Evolutionary conservation across 2,329 filamentous ascomycete genomes (phyloP), one percentile per base, ranked within the genome.

Genomic region (Orbilia ellipsospora): DNA sequence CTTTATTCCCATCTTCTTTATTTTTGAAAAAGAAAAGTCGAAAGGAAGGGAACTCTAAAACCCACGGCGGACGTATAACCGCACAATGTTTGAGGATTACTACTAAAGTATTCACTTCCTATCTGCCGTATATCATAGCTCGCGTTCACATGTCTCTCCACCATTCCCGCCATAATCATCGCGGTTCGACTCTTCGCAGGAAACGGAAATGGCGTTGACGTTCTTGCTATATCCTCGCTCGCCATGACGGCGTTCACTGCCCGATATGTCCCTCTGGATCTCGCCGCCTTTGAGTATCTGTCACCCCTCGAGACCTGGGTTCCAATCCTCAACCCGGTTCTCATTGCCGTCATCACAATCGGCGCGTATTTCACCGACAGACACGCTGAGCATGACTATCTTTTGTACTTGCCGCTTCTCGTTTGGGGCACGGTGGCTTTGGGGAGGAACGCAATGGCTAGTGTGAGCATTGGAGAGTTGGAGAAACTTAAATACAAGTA

Each of bases 401-500:
- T 66, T 18, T 48, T 66, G 31, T 77, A 72, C 28, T 18, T 72
- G 18, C 73, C 73, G 6, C 42, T 70, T 10, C 50, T 72, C n/a
- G 65, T 70, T 31, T 70, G 65, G 73, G 15, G 59, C 15, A 28
- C 61, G 12, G 67, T 70, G 7, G 40, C 23, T 1, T 23, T 77
- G 26, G 73, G 73, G 23, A 62, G 67, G 42, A 65, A 50, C 7
- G 62, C 56, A 23, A 77, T 77, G 65, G 61, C 73, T 8, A 72
- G 61, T 45, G 73, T 77, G 40, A 56, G 72, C 40, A 6, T 72
- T 4, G 65, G 31, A 50, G 66, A 72, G 2, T 23, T 77, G 7
- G 73, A 77, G 48, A 77, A 66, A 16, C 61, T 77, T 26, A 77
- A 66, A 40, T 77, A 77, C 61, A 77, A 77, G 48, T 77, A 77